Evolutionary conservation across 805 yeast species (phyloP), one percentile per base, ranked within the genome.

Genomic region (Yarrowia sp.): DNA sequence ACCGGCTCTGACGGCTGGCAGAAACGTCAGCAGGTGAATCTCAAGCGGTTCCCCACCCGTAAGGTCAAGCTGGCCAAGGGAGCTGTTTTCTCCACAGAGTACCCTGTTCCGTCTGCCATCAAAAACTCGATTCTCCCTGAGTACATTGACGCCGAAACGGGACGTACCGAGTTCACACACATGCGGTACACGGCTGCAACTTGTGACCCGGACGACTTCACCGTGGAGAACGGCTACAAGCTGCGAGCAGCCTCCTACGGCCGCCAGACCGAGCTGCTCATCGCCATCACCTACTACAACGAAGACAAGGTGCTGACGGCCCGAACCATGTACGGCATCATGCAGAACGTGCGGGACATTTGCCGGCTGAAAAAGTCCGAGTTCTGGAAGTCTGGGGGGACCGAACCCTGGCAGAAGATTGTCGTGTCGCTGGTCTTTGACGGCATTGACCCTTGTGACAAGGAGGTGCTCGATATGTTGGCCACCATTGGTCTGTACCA

Each of bases 401-500:
- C 83, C 77, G 78, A 83, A 79, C 73, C 82, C 10, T 90, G 95
- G 90, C 85, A 87, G 72, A 86, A 86, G 72, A 82, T 87, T 52
- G 88, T 86, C 22, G 90, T 87, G 40, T 84, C 87, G 53, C 77
- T 87, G 61, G 87, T 87, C 38, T 83, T 86, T 80, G 90, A 87
- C 72, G 90, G 90, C 42, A 82, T 89, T 69, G 86, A 87, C 50
- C 87, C 88, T 56, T 85, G 87, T 74, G 87, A 87, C 74, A 87
- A 86, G 72, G 78, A 86, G 69, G 85, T 88, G 3, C 84, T 87
- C 61, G 90, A 88, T 15, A 80, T 87, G 72, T 80, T 87, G 72
- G 89, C 90, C 2, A 86, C 87, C 0, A 81, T 87, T 72, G 90
- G 90, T 38, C 83, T 86, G 16, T 87, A 86, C 75, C 90, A 87